Evolutionary conservation across 768 basidiomycete species (phyloP), one percentile per base, ranked within the genome.

Genomic region (Calocera viscosa): DNA sequence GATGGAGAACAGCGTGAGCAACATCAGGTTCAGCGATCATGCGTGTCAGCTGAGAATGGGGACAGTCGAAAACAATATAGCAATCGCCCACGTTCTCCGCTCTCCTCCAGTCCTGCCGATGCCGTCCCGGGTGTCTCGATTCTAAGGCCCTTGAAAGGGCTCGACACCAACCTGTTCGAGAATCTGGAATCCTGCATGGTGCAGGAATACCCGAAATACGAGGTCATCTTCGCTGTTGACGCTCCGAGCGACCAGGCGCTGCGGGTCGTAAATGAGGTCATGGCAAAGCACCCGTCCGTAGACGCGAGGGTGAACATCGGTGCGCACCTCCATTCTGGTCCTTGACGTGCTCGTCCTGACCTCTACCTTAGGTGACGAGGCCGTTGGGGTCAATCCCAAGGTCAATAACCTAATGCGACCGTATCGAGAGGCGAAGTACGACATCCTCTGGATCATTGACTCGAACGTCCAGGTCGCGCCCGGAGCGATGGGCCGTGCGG

Each of bases 381-480:
- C 82, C 53, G 88, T 95, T 22, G 94, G 95, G 3, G 86, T 91
- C 30, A 99, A 99, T 71, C 96, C 96, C 0, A 98, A 98, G 80
- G 88, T 98, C 72, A 97, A 97, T 79, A 98, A 98, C 76, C 86
- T 99, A 60, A 82, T 94, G 69, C 86, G 86, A 35, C 83, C 94
- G 16, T 97, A 94, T 75, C 80, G 81, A 49, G 78, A 84, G 73
- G 96, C 95, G 0, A 78, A 82, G 66, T 80, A 96, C 73, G 93
- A 98, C 73, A 89, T 98, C 63, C 78, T 98, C 64, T 99, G 94
- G 94, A 89, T 98, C 33, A 82, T 98, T 64, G 96, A 99, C 76
- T 96, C 95, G n/a, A 95, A 95, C 70, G 84, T 98, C 64, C 83
- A 86, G 67, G 86, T 87, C 26, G 84, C 84, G 49, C 81, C 87